Base-by-base conservation (phyloP, 345 rosid species). In the Draba incana region DNA sequence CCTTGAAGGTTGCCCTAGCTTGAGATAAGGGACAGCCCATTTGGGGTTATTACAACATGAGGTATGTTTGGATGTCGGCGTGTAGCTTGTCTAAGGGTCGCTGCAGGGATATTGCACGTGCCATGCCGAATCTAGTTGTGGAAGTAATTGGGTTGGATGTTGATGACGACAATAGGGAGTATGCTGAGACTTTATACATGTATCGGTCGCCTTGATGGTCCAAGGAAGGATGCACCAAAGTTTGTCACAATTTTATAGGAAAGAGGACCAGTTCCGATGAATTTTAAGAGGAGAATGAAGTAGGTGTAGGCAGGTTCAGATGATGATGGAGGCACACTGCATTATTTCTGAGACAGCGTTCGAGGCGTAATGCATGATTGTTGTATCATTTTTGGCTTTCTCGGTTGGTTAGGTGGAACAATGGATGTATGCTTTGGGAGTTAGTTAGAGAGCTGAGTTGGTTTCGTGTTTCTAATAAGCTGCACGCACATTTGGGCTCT, bases 31-130 rank as follows among this genome's bases (percentile, higher is more conserved):
- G 98, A 92, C 74, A 82, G 96, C 61, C 98, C 97, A 16, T 92
- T 90, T 42, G 98, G 98, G 35, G 86, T 27, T 92, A 86, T 68
- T 82, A 86, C 78, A 85, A 84, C 63, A 92, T 92, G 97, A 83
- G 97, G 76, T 92, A 85, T 74, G 88, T 92, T 10, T 92, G 98
- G 98, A 88, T 92, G 93, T 92, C 98, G 4, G 73, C 92, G 2
- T 92, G 98, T 78, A 79, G 68, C 60, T 78, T 92, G 51, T 78
- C 96, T 4, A 80, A 39, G 57, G 70, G 56, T 54, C 88, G 98
- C 67, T 92, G 97, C 80, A 70, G 66, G 57, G 79, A 78, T 76
- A 74, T 92, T 67, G 92, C 97, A 33, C 76, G 44, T 5, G 90
- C 84, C 24, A 64, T 83, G 84, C 96, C 93, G 2, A 79, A 72